Conservation (phyloP, 140 eudicot genomes). For the Flaveria floridana region DNA sequence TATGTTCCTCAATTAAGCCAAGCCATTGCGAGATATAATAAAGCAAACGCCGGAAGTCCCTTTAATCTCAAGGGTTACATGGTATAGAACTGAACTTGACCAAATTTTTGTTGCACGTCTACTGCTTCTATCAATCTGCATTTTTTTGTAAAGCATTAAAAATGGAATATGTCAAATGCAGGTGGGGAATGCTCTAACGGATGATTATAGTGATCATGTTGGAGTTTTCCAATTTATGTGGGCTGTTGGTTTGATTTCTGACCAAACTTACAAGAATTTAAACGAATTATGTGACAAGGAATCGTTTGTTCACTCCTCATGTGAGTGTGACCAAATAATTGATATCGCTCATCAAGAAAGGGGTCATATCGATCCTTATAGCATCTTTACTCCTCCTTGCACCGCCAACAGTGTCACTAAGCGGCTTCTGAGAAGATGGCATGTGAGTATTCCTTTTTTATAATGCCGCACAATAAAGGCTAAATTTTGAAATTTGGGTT, state of each 20-base stretch:
- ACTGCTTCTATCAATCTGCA: conserved; percentile 10
- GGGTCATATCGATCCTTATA: conserved; percentile 79
- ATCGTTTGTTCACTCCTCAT: conserved; percentile 55
- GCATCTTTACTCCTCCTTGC: conserved; percentile 94
- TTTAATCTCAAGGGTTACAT: conserved; percentile 88
- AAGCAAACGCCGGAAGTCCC: conserved; percentile 33
- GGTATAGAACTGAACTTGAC: conserved; percentile 42
- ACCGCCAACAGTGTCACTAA: conserved; percentile 47
- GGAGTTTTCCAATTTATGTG: conserved; percentile 88
- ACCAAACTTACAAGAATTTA: conserved; percentile 69
- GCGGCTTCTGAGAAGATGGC: conserved; percentile 50
- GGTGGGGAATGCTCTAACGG: conserved; percentile 92
- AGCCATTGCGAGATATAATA: conserved; percentile 73
- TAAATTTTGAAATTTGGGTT: not conserved
- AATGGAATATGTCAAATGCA: conserved; percentile 29
- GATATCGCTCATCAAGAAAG: conserved; percentile 62
- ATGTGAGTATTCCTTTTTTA: conserved; percentile 41
- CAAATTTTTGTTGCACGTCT: not conserved
- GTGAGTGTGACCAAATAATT: conserved; percentile 43
- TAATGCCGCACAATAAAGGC: not conserved
- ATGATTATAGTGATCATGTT: conserved; percentile 70
- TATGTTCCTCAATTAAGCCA: conserved; percentile 95
- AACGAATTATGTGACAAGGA: conserved; percentile 56
- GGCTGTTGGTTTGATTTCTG: conserved; percentile 87
- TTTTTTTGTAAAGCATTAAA: not conserved